Base-by-base conservation (phyloP, 495 filamentous ascomycete species). In the Margaritispora aquatica region DNA sequence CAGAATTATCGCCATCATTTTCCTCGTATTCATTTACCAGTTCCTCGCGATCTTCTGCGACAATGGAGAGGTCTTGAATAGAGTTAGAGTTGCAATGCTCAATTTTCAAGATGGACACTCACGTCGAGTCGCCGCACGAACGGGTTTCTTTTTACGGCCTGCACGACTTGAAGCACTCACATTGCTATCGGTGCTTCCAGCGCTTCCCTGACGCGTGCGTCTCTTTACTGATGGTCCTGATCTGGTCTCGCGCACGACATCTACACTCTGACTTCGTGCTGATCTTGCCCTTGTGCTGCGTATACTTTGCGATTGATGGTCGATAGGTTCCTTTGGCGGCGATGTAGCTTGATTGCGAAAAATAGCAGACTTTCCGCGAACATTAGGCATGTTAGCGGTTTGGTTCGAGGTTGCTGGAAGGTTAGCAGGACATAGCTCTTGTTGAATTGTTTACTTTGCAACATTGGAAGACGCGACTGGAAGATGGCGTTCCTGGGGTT, bases 221-320 rank as follows among this genome's bases (percentile, higher is more conserved):
- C 67, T 66, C 23, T 57, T 60, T 9, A n/a, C 53, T 51, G 52
- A 31, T 27, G 52, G 60, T 26, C n/a, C 36, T 17, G 44, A 48
- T 22, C 34, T 21, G 21, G 55, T 51, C 23, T 62, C 60, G 51
- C 53, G 60, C 34, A 66, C 71, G 11, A 72, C 31, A 15, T 75
- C 75, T 22, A 63, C 63, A 63, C 75, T 78, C 54, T 64, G 68
- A 57, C 76, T 77, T 68, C 76, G 64, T 21, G 71, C 70, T 67
- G 74, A 60, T 22, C 71, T 69, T 5, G 58, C 60, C 27, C 63
- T 61, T 2, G 55, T 66, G 4, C 58, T 63, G 17, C 66, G 59
- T n/a, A 60, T 62, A 27, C 54, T 66, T 48, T 61, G 57, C 27
- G 62, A 61, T 50, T 49, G 29, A n/a, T 27, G 57, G 29, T 26